A percentile compares a stretch with the other conserved stretches of the same genome.
Conservation (phyloP, 345 rosid genomes). For the Syzygium aromaticum region DNA sequence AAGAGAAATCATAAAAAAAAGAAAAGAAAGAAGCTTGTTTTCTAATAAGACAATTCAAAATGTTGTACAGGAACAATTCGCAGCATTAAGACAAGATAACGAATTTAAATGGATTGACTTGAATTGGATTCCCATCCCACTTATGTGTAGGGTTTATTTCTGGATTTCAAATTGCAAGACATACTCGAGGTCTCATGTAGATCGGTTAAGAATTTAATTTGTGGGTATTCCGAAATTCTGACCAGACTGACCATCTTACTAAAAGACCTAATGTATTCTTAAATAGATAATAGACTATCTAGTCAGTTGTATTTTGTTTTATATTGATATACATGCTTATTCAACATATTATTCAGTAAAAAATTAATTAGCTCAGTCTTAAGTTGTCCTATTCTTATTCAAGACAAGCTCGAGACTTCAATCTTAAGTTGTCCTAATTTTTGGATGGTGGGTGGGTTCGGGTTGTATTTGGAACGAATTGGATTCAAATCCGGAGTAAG, state of each 20-base stretch:
- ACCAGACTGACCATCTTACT: not conserved
- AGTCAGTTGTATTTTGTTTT: not conserved
- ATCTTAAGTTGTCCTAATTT: not conserved
- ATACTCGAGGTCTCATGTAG: rapidly evolving
- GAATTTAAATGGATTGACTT: not conserved
- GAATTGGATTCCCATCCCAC: not conserved
- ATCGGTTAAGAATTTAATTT: not conserved
- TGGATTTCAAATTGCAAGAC: not conserved
- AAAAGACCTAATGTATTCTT: not conserved
- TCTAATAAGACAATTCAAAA: not conserved
- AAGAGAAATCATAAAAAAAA: not conserved
- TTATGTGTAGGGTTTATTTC: rapidly evolving
- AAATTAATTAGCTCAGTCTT: not conserved
- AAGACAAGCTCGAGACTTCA: not conserved
- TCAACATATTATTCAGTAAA: not conserved
- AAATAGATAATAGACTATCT: too few relatives aligned
- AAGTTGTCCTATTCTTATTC: not conserved
- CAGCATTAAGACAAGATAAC: not conserved
- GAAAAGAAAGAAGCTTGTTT: not conserved
- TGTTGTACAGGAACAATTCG: rapidly evolving
- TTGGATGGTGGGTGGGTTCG: too few relatives aligned
- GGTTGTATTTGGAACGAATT: not conserved
- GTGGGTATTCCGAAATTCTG: not conserved
- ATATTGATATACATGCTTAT: not conserved
- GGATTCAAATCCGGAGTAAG: not conserved